A percentile compares a stretch with the other conserved stretches of the same genome.
Evolutionary conservation across 1,139 yeast genomes (phyloP).

Genomic region (Petasospora rhodanensis): DNA sequence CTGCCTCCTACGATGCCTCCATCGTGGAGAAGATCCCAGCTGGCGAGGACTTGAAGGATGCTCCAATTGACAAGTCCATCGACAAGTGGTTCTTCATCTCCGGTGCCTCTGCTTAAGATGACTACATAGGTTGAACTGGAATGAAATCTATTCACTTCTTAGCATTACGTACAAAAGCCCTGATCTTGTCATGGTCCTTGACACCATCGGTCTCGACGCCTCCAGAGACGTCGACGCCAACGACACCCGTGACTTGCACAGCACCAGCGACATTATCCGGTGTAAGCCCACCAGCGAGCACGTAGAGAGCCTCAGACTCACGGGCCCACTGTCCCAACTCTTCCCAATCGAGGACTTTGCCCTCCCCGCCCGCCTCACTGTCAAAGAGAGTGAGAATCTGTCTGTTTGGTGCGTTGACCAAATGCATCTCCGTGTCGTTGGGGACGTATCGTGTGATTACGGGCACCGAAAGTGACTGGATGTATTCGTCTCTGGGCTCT

Average conservation of each 20-base stretch:
- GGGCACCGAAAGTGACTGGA: slow-evolving; percentile 45
- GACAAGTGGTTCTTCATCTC: slow-evolving; percentile 99
- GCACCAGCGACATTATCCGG: slow-evolving; percentile 68
- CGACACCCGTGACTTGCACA: slow-evolving; percentile 42
- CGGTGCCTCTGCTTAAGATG: slow-evolving; percentile 67
- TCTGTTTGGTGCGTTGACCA: slow-evolving; percentile 30
- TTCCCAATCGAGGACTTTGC: slow-evolving; percentile 70
- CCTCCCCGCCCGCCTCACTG: slow-evolving; percentile 91
- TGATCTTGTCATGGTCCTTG: slow-evolving; percentile 64
- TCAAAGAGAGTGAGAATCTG: slow-evolving; percentile 67
- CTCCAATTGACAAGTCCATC: slow-evolving; percentile 92
- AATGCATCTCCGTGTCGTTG: slow-evolving; percentile 32
- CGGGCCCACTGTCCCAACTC: slow-evolving; percentile 38
- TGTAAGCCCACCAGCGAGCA: slow-evolving; percentile 87
- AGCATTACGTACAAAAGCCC: slow-evolving; percentile 53
- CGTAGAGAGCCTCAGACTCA: slow-evolving; percentile 40
- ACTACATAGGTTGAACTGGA: no score
- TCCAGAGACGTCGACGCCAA: slow-evolving; percentile 92
- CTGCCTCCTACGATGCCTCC: slow-evolving; percentile 48
- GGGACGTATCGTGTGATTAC: slow-evolving; percentile 76
- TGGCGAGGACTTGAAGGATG: slow-evolving; percentile 71
- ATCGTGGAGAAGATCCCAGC: slow-evolving; percentile 57
- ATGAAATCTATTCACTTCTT: no score
- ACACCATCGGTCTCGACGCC: slow-evolving; percentile 81
- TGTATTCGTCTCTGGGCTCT: slow-evolving; percentile 59